Evolutionary conservation across 805 yeast genomes (phyloP), one percentile per base, ranked within the genome.

Genomic region (Kodamaea laetipori): DNA sequence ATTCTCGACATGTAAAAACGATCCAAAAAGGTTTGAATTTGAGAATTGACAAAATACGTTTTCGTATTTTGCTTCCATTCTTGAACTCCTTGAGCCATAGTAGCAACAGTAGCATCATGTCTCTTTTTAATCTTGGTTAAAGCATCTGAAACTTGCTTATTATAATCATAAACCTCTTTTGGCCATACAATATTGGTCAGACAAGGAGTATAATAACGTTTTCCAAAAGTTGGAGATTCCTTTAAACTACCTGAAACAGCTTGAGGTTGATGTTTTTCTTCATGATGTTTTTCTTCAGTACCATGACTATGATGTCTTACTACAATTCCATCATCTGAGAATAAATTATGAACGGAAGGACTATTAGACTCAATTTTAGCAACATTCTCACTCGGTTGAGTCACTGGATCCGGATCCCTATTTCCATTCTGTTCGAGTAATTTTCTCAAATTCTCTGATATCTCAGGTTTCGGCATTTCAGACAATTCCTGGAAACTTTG

Each of bases 61-160:
- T 60, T 71, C 61, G 64, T 67, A 30, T 60, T 65, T 18, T 72
- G 74, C 56, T 89, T 89, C 95, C 96, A 90, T 61, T 88, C 95
- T 55, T 84, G 84, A 6, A 90, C 95, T 26, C 96, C 97, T 52
- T 87, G 88, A 0, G 96, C 96, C 57, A 90, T 83, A 0, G 96
- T 88, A 11, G 95, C 83, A 12, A 90, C 96, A 0, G 95, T 90
- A 6, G 96, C 95, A 63, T 90, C 96, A 61, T 89, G 97, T 25
- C 96, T 72, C 51, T 77, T 79, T 58, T 89, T 90, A 63, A 89
- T 89, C 48, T 75, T 79, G 40, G 78, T 76, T 47, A 89, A 70
- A 0, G 86, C 71, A 31, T 82, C 82, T 34, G 82, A 79, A 8
- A 88, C 92, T 10, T 61, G 51, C 55, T 77, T 77, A 62, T 86